Evolutionary conservation across 2,329 filamentous ascomycete species (phyloP).

Genomic region (Berkeleyomyces basicola): DNA sequence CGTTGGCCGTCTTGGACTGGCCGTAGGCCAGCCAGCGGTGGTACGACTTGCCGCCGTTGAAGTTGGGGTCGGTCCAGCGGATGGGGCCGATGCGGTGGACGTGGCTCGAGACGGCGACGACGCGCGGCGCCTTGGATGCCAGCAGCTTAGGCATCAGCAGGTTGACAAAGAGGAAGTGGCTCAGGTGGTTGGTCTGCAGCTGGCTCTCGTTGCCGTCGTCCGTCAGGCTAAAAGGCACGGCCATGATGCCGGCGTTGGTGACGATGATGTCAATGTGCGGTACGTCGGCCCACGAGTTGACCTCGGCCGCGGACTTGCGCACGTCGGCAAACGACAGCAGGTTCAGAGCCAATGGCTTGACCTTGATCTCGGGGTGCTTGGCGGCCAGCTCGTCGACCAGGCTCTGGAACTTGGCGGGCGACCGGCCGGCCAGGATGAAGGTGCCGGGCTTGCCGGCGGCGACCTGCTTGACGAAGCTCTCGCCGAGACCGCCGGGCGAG

Average conservation of each 20-base stretch:
- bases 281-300: constrained; percentile 16
- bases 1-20: constrained; percentile 20
- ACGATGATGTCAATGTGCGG: constrained; percentile 23
- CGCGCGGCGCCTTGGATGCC: constrained; percentile 15
- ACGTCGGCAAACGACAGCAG: constrained; percentile 23
- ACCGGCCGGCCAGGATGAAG: constrained; percentile 3
- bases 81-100: constrained; percentile 19
- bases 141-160: constrained; percentile 18
- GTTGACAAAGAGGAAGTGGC: constrained; percentile 30
- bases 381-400: neutral
- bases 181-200: constrained; percentile 29
- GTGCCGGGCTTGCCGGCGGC: constrained; percentile 24
- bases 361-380: constrained; percentile 11
- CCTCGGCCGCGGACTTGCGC: constrained; percentile 22
- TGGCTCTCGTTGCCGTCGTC: constrained; percentile 28
- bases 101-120: constrained; percentile 27
- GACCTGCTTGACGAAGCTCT: constrained; percentile 22
- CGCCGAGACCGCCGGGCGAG: constrained; percentile 23
- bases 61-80: constrained; percentile 21
- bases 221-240: constrained; percentile 19
- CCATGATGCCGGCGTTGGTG: constrained; percentile 27
- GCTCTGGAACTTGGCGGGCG: neutral
- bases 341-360: constrained; percentile 19
- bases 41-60: constrained; percentile 14
- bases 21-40: constrained; percentile 17